A percentile compares a stretch with the other conserved stretches of the same genome.
phyloP scores from a whole-genome alignment of 306 rosid species.

The cucumber (Cucumis sativus) region DNA sequence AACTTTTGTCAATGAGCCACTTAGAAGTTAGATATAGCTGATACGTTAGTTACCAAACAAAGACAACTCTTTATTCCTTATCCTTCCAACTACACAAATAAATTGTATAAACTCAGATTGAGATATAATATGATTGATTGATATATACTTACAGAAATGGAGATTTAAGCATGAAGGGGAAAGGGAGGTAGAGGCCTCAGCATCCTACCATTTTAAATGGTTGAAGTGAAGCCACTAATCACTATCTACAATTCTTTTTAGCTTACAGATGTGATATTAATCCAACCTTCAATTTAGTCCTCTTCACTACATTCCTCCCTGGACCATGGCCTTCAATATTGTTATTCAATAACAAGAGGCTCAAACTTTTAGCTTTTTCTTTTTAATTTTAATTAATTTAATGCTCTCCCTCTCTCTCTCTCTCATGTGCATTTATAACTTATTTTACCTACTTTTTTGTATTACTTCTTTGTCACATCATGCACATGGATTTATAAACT shows the following conservation, averaged over 20 bases:
- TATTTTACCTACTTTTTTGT: constrained; percentile 15
- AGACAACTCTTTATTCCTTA: neutral
- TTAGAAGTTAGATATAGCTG: neutral
- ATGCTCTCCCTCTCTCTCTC: neutral
- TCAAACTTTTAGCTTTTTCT: neutral
- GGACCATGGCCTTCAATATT: constrained; percentile 2
- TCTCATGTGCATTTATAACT: constrained; percentile 9
- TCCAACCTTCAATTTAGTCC: constrained; percentile 7
- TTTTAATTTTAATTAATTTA: neutral
- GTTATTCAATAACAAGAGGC: neutral
- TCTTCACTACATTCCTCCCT: constrained; percentile 11
- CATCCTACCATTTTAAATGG: neutral
- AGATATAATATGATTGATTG: neutral
- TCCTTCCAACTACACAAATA: neutral
- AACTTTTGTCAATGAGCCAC: neutral
- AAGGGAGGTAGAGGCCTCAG: neutral
- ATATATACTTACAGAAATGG: neutral
- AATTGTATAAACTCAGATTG: neutral
- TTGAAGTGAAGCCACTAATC: neutral
- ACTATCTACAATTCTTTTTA: neutral
- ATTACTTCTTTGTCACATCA: constrained; percentile 12
- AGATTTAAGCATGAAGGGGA: constrained; percentile 2
- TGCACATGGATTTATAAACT: constrained; percentile 5
- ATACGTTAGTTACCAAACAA: neutral
- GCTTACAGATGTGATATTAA: neutral